A percentile compares a stretch with the other conserved stretches of the same genome.
Conservation (phyloP, 2,329 filamentous ascomycete genomes). For the Arachnomyces sp. region DNA sequence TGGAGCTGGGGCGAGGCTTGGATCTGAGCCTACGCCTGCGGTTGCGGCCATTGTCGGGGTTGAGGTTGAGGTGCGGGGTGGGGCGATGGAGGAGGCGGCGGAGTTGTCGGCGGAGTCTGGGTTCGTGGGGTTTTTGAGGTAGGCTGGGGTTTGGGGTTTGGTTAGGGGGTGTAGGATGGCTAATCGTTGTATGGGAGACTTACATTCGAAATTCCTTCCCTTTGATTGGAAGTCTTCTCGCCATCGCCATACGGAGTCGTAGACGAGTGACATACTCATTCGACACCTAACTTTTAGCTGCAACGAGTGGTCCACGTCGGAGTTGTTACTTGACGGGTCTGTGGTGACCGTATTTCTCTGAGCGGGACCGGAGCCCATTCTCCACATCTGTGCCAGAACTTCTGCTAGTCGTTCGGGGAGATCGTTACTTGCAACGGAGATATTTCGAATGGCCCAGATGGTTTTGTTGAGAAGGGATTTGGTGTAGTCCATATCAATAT, state of each 20-base stretch:
- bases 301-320: slow-evolving; percentile 39
- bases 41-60: slow-evolving; percentile 22
- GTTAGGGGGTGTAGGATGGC: slow-evolving; percentile 15
- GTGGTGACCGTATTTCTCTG: neutral
- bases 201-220: slow-evolving; percentile 66
- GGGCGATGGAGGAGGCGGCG: slow-evolving; percentile 52
- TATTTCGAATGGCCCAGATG: slow-evolving; percentile 51
- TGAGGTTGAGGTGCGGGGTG: slow-evolving; percentile 28
- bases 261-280: slow-evolving; percentile 61
- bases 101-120: slow-evolving; percentile 70
- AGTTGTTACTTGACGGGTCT: slow-evolving; percentile 19
- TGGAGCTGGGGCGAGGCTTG: slow-evolving; percentile 36
- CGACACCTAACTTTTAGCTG: slow-evolving; percentile 59
- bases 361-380: slow-evolving; percentile 32
- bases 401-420: slow-evolving; percentile 57
- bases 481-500: slow-evolving; percentile 50
- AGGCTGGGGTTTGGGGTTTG: slow-evolving; percentile 40
- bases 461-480: slow-evolving; percentile 52
- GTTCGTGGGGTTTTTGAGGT: slow-evolving; percentile 79
- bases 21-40: slow-evolving; percentile 24
- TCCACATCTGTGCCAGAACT: slow-evolving; percentile 60
- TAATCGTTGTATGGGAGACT: slow-evolving; percentile 29
- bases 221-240: slow-evolving; percentile 59
- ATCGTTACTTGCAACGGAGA: slow-evolving; percentile 57
- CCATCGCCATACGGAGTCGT: slow-evolving; percentile 63